Evolutionary conservation across 345 rosid genomes (phyloP).

Genomic region (Crucihimalaya himalaica): DNA sequence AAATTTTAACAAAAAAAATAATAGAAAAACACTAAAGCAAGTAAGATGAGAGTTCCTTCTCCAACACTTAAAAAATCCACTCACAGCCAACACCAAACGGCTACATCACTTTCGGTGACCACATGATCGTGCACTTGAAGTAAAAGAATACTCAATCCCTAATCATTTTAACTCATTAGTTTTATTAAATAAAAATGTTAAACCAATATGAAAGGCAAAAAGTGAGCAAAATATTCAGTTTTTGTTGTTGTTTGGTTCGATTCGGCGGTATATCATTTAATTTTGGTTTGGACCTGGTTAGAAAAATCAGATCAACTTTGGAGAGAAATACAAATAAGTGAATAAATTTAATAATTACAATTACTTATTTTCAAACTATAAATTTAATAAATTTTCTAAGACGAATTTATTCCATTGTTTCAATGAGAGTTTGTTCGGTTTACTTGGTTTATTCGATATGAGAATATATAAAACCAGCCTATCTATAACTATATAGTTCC

Average conservation of each 20-base stretch:
- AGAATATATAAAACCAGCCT: slow-evolving; percentile 1
- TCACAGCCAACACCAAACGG: slow-evolving; percentile 41
- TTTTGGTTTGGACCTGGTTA: background rate
- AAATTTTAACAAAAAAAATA: background rate
- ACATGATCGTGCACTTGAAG: slow-evolving; percentile 40
- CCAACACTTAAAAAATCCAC: slow-evolving; percentile 38
- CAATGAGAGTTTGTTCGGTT: background rate
- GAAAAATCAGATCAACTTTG: background rate
- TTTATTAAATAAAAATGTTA: background rate
- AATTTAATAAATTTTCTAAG: background rate
- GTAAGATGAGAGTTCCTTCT: slow-evolving; percentile 39
- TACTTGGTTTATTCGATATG: background rate
- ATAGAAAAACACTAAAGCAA: background rate
- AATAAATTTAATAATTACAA: background rate
- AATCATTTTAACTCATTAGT: slow-evolving; percentile 23
- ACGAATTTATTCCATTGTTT: background rate
- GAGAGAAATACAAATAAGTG: background rate
- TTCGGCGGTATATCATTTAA: background rate
- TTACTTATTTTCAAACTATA: background rate
- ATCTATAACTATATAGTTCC: background rate
- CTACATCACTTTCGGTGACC: slow-evolving; percentile 34
- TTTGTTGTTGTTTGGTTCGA: slow-evolving; percentile 12
- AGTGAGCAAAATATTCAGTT: background rate
- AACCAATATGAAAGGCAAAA: background rate
- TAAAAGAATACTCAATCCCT: slow-evolving; percentile 35